Evolutionary conservation across 352 stramenopile genomes (phyloP).

Genomic region (Thraustochytrium sp.): DNA sequence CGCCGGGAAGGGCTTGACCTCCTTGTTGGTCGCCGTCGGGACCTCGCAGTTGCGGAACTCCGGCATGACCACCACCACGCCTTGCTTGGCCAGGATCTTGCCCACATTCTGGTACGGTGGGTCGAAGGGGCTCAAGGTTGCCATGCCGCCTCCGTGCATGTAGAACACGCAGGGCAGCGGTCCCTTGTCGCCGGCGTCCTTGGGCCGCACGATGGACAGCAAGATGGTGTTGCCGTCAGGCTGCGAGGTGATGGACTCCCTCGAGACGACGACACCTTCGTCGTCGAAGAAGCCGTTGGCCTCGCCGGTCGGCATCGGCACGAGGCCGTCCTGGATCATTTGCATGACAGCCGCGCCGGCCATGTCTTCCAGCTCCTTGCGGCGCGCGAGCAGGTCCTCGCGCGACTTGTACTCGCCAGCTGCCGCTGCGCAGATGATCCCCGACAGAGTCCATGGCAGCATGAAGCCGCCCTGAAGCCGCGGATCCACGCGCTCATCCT

Average conservation of each 20-base stretch:
- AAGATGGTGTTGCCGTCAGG: background rate
- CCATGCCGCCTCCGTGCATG: slow-evolving; percentile 30
- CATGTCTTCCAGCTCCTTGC: too few relatives aligned
- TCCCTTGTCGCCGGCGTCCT: background rate
- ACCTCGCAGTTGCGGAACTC: slow-evolving; percentile 20
- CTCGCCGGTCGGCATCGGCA: too few relatives aligned
- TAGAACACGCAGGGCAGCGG: slow-evolving; percentile 20
- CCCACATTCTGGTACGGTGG: background rate
- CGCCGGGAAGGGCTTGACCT: background rate
- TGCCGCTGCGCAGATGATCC: too few relatives aligned
- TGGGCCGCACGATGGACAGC: background rate
- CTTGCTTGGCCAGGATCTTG: background rate
- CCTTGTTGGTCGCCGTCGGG: background rate
- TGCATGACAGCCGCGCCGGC: background rate
- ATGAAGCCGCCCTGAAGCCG: too few relatives aligned
- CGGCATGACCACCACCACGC: slow-evolving; percentile 12
- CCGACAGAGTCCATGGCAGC: too few relatives aligned
- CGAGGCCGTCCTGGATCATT: too few relatives aligned
- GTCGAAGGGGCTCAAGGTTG: background rate
- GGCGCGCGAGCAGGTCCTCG: too few relatives aligned
- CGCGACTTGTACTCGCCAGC: too few relatives aligned
- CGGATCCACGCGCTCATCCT: too few relatives aligned
- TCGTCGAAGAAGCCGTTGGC: too few relatives aligned
- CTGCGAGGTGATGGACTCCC: background rate
- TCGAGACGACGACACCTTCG: background rate